Evolutionary conservation across 2,329 filamentous ascomycete species (phyloP), one percentile per base, ranked within the genome.

Genomic region (Periglandula ipomoeae): DNA sequence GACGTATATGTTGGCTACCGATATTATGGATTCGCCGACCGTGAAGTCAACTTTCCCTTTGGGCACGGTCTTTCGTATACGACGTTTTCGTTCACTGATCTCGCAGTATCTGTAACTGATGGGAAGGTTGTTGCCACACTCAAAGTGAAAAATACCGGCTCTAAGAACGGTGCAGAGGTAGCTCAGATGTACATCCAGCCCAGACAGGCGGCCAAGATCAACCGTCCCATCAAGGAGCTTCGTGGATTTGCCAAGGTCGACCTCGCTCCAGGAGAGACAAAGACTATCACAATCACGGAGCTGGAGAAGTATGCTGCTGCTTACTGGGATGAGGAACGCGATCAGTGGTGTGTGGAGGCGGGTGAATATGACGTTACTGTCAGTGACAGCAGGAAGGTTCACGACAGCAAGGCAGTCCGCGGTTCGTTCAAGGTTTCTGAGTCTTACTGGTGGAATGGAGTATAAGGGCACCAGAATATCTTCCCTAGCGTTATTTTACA

Each of bases 31-130:
- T 82, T 78, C 57, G 73, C 76, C n/a, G 73, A 81, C 32, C 73
- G 80, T 4, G 71, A 74, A 1, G 78, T 84, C 0, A 74, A 85
- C 24, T 93, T 90, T 65, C 76, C 84, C 50, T 94, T 94, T 61
- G 87, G 87, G 11, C 82, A 89, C 59, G 88, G 88, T 2, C 72
- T 93, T 1, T 86, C 83, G 15, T 93, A 90, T 66, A 89, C 86
- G 0, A 79, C 70, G 0, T 91, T 91, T 61, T 56, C 63, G 9
- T 74, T 76, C 55, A 75, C 71, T 1, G 68, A 75, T 37, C 67
- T 83, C 10, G 61, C 62, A 1, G 70, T 79, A 7, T 22, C 27
- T 5, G 9, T 20, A 20, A 19, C 19, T 0, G 70, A 79, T 19
- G 72, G 69, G 50, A 70, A 76, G 50, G 59, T 74, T 3, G 60